A percentile compares a stretch with the other conserved stretches of the same genome.
Evolutionary conservation across 306 rosid genomes (phyloP).

Genomic region (Dryas octopetala): DNA sequence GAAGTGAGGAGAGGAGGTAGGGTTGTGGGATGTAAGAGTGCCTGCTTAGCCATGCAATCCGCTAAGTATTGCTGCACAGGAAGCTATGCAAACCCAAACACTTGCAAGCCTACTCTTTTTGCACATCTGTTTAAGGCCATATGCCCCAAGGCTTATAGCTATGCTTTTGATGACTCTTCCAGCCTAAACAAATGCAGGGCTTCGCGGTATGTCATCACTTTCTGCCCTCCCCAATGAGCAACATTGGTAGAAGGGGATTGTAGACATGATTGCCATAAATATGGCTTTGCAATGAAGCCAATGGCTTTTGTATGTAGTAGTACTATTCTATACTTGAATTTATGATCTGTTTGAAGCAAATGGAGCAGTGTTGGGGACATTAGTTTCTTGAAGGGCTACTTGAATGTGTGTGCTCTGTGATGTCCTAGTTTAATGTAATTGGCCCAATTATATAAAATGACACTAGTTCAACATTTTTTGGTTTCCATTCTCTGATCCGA

Average conservation of each 20-base stretch:
- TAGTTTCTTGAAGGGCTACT: not conserved
- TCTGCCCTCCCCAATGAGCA: slow-evolving; percentile 64
- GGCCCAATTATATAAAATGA: too few relatives aligned
- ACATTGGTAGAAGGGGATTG: not conserved
- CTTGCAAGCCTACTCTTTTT: slow-evolving; percentile 87
- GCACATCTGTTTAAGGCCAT: slow-evolving; percentile 88
- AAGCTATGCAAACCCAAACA: slow-evolving; percentile 60
- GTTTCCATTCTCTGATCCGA: too few relatives aligned
- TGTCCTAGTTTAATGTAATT: not conserved
- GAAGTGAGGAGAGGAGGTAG: slow-evolving; percentile 73
- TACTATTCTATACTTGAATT: not conserved
- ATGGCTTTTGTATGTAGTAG: not conserved
- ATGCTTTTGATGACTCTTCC: slow-evolving; percentile 83
- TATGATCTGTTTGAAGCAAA: slow-evolving; percentile 10
- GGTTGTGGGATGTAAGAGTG: slow-evolving; percentile 93
- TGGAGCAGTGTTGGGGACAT: not conserved
- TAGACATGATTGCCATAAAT: not conserved
- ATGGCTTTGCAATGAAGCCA: not conserved
- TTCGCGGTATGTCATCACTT: slow-evolving; percentile 78
- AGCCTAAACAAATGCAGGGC: slow-evolving; percentile 93
- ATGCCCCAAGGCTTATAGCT: slow-evolving; percentile 98
- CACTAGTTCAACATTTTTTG: too few relatives aligned
- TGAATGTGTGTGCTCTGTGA: not conserved
- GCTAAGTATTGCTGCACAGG: slow-evolving; percentile 98
- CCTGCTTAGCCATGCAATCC: slow-evolving; percentile 94